Evolutionary conservation across 495 filamentous ascomycete genomes (phyloP), one percentile per base, ranked within the genome.

Genomic region (Aspergillus sclerotioniger): DNA sequence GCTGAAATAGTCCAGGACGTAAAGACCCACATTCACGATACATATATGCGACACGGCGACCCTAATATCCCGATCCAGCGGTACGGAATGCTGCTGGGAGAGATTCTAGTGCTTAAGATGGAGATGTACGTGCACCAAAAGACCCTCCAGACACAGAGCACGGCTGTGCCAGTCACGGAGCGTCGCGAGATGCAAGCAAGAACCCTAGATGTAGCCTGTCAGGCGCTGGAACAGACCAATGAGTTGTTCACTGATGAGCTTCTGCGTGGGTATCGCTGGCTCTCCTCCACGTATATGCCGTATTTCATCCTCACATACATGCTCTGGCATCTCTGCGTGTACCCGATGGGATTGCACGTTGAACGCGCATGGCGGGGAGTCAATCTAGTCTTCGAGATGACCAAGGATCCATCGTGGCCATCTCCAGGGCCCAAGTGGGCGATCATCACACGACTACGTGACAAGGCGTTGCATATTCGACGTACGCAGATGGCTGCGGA

Each of bases 51-150:
- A 13, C 46, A 70, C 41, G 58, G 56, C 25, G 67, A 75, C 46
- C 29, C 50, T 8, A 65, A 71, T 12, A 65, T 74, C 51, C 72
- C 72, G 15, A 67, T 74, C 47, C 71, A 74, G 25, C 62, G 65
- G 8, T 56, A 64, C 32, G 61, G 64, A n/a, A 41, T 62, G 5
- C 49, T 74, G 17, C 53, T 70, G 19, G 65, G 52, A 4, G 60
- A 63, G 16, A 41, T 69, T 3, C 61, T 71, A 3, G 13, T 68
- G 10, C 31, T 41, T 13, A 72, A 70, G 50, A 19, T 60, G 8
- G 69, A 71, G 35, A 59, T 71, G 1, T 67, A 65, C 45, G 37
- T 67, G 7, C 62, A 60, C 4, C 69, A 73, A 20, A 67, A 68
- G 19, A 29, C 56, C 5, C 57, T 69, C 3, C 66, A 62, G 39